Evolutionary conservation across 371 early-diverging fungal genomes (phyloP).

Genomic region (Mortierella sp.): DNA sequence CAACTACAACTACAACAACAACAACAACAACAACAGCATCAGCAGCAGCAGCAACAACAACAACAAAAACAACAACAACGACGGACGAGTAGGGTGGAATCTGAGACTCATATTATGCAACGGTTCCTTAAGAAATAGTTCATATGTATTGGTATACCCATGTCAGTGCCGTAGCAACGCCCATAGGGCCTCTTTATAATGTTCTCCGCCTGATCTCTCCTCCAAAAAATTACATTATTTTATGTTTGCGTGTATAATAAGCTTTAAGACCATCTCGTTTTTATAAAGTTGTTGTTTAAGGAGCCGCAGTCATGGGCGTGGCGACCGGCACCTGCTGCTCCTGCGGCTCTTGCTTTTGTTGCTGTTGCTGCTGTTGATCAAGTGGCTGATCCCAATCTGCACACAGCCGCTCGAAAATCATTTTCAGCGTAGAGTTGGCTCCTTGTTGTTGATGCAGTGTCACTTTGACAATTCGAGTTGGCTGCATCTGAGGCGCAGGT

Average conservation of each 20-base stretch:
- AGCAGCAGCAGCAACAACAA: constrained; percentile 11
- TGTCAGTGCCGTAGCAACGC: neutral
- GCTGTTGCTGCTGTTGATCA: neutral
- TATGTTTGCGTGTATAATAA: neutral
- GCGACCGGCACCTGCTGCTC: neutral
- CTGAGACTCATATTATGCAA: constrained; percentile 28
- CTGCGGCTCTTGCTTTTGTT: neutral
- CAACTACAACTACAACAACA: no score
- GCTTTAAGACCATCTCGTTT: neutral
- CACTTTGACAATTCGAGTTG: constrained; percentile 31
- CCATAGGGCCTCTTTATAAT: neutral
- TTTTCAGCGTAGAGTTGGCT: constrained; percentile 48
- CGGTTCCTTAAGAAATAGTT: constrained; percentile 18
- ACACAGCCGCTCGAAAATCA: constrained; percentile 38
- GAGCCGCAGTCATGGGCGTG: neutral
- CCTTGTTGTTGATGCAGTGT: constrained; percentile 52
- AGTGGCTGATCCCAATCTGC: constrained; percentile 34
- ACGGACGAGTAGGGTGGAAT: neutral
- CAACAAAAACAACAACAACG: constrained; percentile 7
- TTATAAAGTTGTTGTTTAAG: neutral
- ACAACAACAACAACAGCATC: constrained; percentile 6
- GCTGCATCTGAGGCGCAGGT: neutral
- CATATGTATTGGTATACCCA: constrained; percentile 4
- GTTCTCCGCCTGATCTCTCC: no score
- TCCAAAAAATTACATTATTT: neutral